Base-by-base conservation (phyloP, 371 early-diverging fungal genomes). In the Mortierella sp. region DNA sequence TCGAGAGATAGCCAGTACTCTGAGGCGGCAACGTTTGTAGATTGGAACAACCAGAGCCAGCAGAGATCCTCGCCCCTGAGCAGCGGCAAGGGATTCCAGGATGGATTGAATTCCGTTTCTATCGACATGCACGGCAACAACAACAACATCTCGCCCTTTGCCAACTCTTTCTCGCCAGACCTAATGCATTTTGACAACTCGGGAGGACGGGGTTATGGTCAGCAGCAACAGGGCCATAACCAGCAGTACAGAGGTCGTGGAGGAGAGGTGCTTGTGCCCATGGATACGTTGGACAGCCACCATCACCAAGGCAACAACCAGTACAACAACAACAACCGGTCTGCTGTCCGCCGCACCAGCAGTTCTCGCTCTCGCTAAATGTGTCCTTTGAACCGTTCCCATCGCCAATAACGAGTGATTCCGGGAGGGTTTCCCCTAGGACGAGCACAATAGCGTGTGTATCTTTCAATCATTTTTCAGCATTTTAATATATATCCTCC, bases 231-330 rank as follows among this genome's bases (percentile, higher is more conserved):
- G 71, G 21, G 79, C 74, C 49, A 63, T 76, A 35, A 65, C 41
- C 65, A 35, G 41, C 35, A 18, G 7, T 65, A 35, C 32, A 65
- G 65, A 41, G 65, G 65, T 3, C 65, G 65, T 1, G 83, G 83
- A 41, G 83, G 83, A n/a, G 83, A 83, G 79, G 83, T 83, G 18
- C 71, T 83, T 24, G 83, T 83, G 71, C 83, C 83, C 54, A 83
- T 83, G 83, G 75, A 83, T 27, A 83, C 75, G 29, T 70, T 83
- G 32, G 83, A 83, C 43, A 54, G 21, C 58, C 65, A 76, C 32
- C 32, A 80, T 43, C 35, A 74, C 11, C 70, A 76, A 16, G 41
- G 51, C 38, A 65, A 38, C 38, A 32, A 38, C 65, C 35, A 35
- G 38, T 38, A 65, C 65, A 65, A 65, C 32, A 35, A 35, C 24